Base-by-base conservation (phyloP, 192 early-diverging fungal genomes). In the Linnemannia exigua region DNA sequence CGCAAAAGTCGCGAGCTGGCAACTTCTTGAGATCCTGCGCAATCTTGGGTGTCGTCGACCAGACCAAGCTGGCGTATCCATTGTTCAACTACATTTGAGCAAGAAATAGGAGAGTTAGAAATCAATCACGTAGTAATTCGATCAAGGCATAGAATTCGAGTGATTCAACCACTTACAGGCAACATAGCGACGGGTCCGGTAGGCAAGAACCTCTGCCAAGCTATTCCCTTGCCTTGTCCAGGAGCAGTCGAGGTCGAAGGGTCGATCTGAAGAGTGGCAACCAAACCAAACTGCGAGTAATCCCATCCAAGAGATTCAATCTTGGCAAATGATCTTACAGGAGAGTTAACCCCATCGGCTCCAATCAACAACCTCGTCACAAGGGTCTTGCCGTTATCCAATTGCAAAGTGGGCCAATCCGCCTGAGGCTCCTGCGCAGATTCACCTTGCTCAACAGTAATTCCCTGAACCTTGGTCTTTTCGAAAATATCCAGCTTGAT, bases 151-250 rank as follows among this genome's bases (percentile, higher is more conserved):
- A 38, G 31, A 75, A 80, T 19, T 38, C 1, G 20, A 28, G 14
- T 17, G 31, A 33, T 41, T 70, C 19, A 50, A 47, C 33, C 31
- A 73, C 88, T 79, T 91, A 96, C 94, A n/a, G 98, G 98, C 50
- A 99, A 90, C 85, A 98, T 89, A 8, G 97, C 97, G 61, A 99
- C 93, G 0, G 98, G 97, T 3, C 98, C 98, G 1, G 95, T 94
- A 7, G 98, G 98, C 47, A 99, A 90, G 81, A 99, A 99, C 70
- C 98, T 90, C 90, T 99, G 97, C 93, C 95, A 99, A 7, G 97
- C 97, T 3, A 86, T 73, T 44, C 84, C 84, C 38, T 61, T 73
- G 17, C 84, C 84, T 17, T 86, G 74, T 44, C 70, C 67, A 25
- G 78, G 75, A 22, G 78, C 84, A n/a, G 84, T 86, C 0, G 96